Evolutionary conservation across 805 yeast species (phyloP), one percentile per base, ranked within the genome.

Genomic region (Nakazawaea ernobii): DNA sequence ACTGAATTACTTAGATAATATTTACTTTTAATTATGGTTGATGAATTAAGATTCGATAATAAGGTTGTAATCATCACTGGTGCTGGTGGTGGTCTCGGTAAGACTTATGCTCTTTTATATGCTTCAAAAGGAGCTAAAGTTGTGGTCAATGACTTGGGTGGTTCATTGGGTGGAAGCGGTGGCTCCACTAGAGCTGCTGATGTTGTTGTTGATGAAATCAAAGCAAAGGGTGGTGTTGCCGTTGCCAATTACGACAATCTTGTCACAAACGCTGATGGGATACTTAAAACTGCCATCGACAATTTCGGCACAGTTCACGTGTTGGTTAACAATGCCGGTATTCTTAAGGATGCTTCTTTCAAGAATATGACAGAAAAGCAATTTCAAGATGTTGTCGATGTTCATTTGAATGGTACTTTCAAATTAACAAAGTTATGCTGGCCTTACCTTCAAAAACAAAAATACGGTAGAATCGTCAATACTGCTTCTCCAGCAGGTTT

Each of bases 401-500:
- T 92, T 42, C 99, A 92, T 69, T 73, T 94, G 50, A 86, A 80
- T 58, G 98, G 97, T 58, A 87, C 96, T 13, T 92, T 77, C 69
- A 82, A 80, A 69, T 80, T 87, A 46, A 82, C 96, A 39, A 76
- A 77, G 56, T 91, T 95, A 20, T 96, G 97, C 35, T 92, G 98
- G 98, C 90, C 92, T 8, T 74, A 85, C 62, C 79, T 92, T 73
- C 80, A 80, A 62, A 69, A 86, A 54, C 97, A 94, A 67, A 79
- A 80, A 52, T 92, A 74, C 61, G 99, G 99, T 54, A 77, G 98
- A 58, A 77, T 92, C 57, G 68, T 92, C 58, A 91, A 89, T 75
- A 91, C 97, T n/a, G 82, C 96, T 27, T 90, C 97, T 4, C 97
- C 98, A 4, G 98, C 98, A 32, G 99, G 99, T 20, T 74, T 92